phyloP scores from a whole-genome alignment of 495 filamentous ascomycete species.

The Neurospora africana region DNA sequence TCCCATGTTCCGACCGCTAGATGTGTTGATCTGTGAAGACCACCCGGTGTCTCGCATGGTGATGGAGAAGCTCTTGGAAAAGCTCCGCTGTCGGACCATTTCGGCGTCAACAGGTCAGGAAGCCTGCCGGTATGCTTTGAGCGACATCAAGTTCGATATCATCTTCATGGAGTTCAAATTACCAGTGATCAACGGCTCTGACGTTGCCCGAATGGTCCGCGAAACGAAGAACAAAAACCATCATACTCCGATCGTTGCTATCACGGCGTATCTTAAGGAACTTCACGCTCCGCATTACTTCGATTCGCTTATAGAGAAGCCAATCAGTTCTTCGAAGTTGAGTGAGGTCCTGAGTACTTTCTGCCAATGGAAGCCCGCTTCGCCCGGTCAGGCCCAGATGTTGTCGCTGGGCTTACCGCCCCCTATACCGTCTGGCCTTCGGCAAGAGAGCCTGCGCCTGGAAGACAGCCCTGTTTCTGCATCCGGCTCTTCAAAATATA shows the following conservation, averaged over 20 bases:
- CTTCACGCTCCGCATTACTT: conserved; percentile 90
- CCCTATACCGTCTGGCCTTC: conserved; percentile 51
- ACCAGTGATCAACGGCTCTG: conserved; percentile 85
- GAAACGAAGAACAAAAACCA: conserved; percentile 89
- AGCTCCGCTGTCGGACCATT: conserved; percentile 90
- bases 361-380: conserved; percentile 85
- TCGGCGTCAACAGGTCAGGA: conserved; percentile 79
- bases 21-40: conserved; percentile 95
- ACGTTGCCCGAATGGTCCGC: conserved; percentile 93
- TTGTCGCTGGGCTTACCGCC: conserved; percentile 33
- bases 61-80: conserved; percentile 94
- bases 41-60: conserved; percentile 95
- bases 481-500: conserved; percentile 69
- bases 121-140: conserved; percentile 81
- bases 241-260: conserved; percentile 89
- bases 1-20: conserved; percentile 78
- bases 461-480: conserved; percentile 84
- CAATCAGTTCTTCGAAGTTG: conserved; percentile 78
- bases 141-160: conserved; percentile 91
- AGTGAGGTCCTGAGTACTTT: conserved; percentile 73
- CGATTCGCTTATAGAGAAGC: conserved; percentile 88
- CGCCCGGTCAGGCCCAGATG: conserved; percentile 34
- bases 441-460: conserved; percentile 47
- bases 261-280: conserved; percentile 97
- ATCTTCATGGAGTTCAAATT: conserved; percentile 97